These are phyloP conservation scores for Ustilago bromivora DNA, from an alignment of 1,284 basidiomycete genomes.

Conservation along the genomic window DNA sequence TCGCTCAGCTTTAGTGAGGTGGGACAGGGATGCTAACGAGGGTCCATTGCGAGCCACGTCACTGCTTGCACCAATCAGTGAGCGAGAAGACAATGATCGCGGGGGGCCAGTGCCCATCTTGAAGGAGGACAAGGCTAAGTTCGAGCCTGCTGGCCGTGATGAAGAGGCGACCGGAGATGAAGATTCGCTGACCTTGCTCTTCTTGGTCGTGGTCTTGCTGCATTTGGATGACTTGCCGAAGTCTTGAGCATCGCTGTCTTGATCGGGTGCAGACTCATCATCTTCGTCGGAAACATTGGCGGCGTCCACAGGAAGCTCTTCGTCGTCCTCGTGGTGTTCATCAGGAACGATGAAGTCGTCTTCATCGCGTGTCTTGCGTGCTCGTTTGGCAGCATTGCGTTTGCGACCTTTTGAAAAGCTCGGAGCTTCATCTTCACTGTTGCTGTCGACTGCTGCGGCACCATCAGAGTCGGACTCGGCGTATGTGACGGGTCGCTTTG, in stretches of 20 bases:
- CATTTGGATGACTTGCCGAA: conserved; percentile 22
- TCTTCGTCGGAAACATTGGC: conserved; percentile 30
- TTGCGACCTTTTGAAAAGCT: conserved; percentile 20
- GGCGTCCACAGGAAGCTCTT: conserved; percentile 37
- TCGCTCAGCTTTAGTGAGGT: conserved; percentile 88
- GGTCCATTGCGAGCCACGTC: conserved; percentile 18
- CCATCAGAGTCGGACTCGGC: conserved; percentile 59
- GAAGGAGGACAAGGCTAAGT: conserved; percentile 31
- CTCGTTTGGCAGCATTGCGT: conserved; percentile 28
- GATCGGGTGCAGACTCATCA: conserved; percentile 16
- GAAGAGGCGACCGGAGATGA: conserved; percentile 12
- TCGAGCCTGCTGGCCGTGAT: conserved; percentile 19
- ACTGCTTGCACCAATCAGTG: conserved; percentile 13
- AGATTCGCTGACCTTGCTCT: conserved; percentile 4
- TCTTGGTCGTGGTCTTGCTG: conserved; percentile 9
- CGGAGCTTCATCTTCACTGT: conserved; percentile 42
- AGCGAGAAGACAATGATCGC: conserved; percentile 23
- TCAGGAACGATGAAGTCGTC: conserved; percentile 62
- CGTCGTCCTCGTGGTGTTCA: conserved; percentile 44
- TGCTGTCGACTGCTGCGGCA: conserved; percentile 26
- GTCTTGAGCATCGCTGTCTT: conserved; percentile 32
- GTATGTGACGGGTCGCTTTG: conserved; percentile 53
- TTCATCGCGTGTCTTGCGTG: conserved; percentile 42
- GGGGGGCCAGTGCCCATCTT: conserved; percentile 27
- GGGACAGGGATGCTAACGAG: conserved; percentile 69